Conservation (phyloP, 2,329 filamentous ascomycete species). For the Dothiorella sarmentorum region DNA sequence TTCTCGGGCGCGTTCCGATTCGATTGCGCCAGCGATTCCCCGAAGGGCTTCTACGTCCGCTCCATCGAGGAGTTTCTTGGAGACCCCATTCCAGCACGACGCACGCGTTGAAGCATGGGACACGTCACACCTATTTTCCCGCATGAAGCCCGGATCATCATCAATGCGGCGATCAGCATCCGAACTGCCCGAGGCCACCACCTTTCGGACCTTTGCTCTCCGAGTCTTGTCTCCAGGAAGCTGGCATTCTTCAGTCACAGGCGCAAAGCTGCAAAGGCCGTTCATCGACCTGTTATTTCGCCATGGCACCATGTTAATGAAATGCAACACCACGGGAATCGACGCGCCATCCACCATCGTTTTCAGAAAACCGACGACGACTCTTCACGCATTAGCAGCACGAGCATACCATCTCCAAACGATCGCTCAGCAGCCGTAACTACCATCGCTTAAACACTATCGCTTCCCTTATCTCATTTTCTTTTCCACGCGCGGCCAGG, state of each 20-base stretch:
- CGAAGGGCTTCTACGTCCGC: slow-evolving; percentile 7
- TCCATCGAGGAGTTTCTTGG: slow-evolving; percentile 5
- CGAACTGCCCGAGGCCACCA: no score
- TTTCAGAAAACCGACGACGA: not conserved
- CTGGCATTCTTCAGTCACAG: not conserved
- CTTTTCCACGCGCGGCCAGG: not conserved
- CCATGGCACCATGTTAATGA: no score
- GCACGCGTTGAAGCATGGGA: not conserved
- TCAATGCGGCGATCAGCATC: not conserved
- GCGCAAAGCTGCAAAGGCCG: not conserved
- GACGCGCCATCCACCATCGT: not conserved
- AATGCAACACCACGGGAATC: not conserved
- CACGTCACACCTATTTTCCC: not conserved
- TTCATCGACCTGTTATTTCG: no score
- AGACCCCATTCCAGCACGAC: not conserved
- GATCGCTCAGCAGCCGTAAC: not conserved
- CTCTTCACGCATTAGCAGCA: not conserved
- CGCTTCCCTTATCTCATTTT: not conserved
- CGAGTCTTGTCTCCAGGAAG: not conserved
- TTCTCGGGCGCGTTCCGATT: not conserved
- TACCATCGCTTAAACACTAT: not conserved
- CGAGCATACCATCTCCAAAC: not conserved
- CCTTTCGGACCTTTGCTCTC: no score
- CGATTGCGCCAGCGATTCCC: not conserved
- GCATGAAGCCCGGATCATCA: not conserved